These are phyloP conservation scores for Hygrophorus pudorinus DNA, from an alignment of 768 basidiomycete species.

Conservation along the genomic window DNA sequence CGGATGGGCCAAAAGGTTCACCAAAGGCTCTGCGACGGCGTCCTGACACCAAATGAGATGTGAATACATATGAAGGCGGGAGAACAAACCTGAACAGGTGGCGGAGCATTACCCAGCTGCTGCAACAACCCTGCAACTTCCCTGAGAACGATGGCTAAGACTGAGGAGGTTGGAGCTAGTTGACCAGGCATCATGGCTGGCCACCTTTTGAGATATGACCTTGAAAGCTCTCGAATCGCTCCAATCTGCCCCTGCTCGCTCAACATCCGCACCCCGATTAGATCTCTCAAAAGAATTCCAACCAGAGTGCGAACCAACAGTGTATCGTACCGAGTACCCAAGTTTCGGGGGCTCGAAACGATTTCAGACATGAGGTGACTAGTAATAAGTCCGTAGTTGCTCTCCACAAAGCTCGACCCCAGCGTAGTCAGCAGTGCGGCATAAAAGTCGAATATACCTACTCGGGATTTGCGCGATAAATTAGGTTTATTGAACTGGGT, in stretches of 20 bases:
- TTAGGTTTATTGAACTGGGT: conserved; percentile 69
- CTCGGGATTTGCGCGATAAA: conserved; percentile 57
- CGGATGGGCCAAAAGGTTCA: conserved; percentile 80
- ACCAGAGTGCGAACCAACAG: conserved; percentile 65
- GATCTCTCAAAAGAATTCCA: conserved; percentile 69
- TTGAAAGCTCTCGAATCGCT: conserved; percentile 81
- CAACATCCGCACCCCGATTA: conserved; percentile 81
- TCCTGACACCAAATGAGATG: conserved; percentile 35
- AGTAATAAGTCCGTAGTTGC: conserved; percentile 71
- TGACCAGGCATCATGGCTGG: conserved; percentile 89
- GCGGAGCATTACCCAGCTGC: conserved; percentile 87
- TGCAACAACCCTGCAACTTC: conserved; percentile 82
- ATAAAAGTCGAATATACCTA: conserved; percentile 88
- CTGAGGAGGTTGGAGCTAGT: conserved; percentile 50
- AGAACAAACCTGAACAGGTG: conserved; percentile 63
- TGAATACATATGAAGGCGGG: background rate
- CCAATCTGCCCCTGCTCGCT: conserved; percentile 90
- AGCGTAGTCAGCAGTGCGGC: conserved; percentile 65
- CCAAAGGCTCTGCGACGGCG: conserved; percentile 73
- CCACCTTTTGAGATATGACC: conserved; percentile 80
- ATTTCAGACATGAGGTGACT: conserved; percentile 74
- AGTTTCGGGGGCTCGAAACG: conserved; percentile 47
- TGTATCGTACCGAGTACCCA: conserved; percentile 58
- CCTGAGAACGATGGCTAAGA: conserved; percentile 64
- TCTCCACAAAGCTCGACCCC: conserved; percentile 70